Percentiles rank a stretch among this genome's conserved stretches.
Evolutionary conservation across 768 basidiomycete genomes (phyloP).

Genomic region (Mycena capillaripes): DNA sequence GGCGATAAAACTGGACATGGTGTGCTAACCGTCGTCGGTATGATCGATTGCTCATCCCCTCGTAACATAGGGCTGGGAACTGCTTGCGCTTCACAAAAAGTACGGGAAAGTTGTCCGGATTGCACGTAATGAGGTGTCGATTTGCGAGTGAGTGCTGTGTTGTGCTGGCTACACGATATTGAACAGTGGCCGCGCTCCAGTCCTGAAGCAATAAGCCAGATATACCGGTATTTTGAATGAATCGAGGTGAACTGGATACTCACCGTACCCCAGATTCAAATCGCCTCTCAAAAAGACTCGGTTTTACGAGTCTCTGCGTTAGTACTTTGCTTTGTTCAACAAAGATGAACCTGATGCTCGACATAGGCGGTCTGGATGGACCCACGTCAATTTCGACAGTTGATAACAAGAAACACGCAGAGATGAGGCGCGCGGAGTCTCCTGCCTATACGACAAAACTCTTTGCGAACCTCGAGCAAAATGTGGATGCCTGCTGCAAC

Average conservation of each 20-base stretch:
- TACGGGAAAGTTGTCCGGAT: constrained; percentile 20
- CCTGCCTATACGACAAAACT: constrained; percentile 10
- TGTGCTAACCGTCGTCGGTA: background rate
- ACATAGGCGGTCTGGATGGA: constrained; percentile 10
- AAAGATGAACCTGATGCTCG: background rate
- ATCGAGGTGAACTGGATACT: background rate
- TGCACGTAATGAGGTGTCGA: constrained; percentile 21
- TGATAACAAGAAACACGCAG: constrained; percentile 22
- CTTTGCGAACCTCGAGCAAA: background rate
- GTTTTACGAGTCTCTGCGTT: constrained; percentile 23
- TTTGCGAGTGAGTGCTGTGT: constrained; percentile 24
- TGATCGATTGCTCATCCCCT: background rate
- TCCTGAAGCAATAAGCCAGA: constrained; percentile 21
- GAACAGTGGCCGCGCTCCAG: background rate
- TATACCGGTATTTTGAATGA: background rate
- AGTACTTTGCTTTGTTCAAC: background rate
- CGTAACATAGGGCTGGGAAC: constrained; percentile 15
- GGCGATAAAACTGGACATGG: constrained; percentile 22
- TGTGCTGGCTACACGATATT: background rate
- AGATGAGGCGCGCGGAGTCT: constrained; percentile 24
- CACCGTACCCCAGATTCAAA: constrained; percentile 9
- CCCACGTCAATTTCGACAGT: constrained; percentile 17
- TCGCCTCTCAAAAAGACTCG: constrained; percentile 17
- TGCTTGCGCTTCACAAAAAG: constrained; percentile 14
- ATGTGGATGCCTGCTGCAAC: background rate